phyloP scores from a whole-genome alignment of 805 yeast genomes.

The Torulaspora delbrueckii region DNA sequence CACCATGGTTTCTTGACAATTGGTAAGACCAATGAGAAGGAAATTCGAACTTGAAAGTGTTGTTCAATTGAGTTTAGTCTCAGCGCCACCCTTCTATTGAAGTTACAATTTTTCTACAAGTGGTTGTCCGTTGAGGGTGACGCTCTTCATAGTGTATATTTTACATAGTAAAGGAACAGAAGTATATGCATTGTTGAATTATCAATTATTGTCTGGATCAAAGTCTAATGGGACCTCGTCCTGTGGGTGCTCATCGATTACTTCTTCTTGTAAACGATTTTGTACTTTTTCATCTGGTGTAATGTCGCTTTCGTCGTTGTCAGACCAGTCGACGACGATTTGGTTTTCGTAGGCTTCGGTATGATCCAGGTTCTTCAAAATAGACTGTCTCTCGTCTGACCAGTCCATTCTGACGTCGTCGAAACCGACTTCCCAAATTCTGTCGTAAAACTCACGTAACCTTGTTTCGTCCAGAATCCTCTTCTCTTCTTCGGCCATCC shows the following conservation, averaged over 20 bases:
- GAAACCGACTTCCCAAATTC: constrained; percentile 73
- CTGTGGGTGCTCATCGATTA: constrained; percentile 3
- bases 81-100: constrained; percentile 3
- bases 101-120: neutral
- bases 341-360: constrained; percentile 33
- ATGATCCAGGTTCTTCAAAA: constrained; percentile 71
- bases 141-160: neutral
- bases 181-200: constrained; percentile 1
- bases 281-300: constrained; percentile 33
- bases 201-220: constrained; percentile 50
- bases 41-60: neutral
- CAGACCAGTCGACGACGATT: constrained; percentile 66
- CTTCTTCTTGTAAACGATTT: neutral
- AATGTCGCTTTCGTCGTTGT: constrained; percentile 23
- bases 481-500: constrained; percentile 80
- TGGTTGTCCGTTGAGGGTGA: neutral
- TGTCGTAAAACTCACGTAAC: constrained; percentile 59
- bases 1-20: constrained; percentile 15
- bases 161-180: neutral
- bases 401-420: constrained; percentile 70
- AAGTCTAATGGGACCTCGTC: constrained; percentile 28
- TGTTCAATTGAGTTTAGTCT: neutral
- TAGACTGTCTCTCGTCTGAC: constrained; percentile 62
- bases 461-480: constrained; percentile 59
- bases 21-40: constrained; percentile 9